phyloP scores from a whole-genome alignment of 2,329 filamentous ascomycete genomes.

The Sclerotiophoma versabilis region DNA sequence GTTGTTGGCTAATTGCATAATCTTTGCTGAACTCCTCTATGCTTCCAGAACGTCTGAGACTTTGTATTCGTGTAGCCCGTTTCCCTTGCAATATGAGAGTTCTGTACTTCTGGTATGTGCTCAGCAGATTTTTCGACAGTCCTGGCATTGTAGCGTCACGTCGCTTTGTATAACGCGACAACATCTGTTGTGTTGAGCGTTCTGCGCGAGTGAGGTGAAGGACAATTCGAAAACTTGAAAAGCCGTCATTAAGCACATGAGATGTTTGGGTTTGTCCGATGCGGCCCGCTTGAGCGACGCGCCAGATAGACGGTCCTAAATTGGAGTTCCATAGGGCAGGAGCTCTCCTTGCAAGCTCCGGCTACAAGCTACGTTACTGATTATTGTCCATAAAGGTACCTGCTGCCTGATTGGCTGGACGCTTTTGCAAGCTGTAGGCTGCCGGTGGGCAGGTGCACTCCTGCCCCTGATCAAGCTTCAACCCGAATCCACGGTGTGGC shows the following conservation, averaged over 20 bases:
- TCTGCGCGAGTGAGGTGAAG: not conserved
- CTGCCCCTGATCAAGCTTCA: not conserved
- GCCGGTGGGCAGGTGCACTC: not conserved
- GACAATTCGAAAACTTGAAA: not conserved
- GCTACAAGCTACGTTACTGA: not conserved
- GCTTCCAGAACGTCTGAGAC: not conserved
- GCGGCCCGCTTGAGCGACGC: too few species aligned
- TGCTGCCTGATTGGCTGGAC: not conserved
- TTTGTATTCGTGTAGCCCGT: not conserved
- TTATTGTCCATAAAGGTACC: not conserved
- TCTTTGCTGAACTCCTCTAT: not conserved
- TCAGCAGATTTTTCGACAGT: conserved; percentile 4
- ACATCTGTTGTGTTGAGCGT: not conserved
- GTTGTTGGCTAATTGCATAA: not conserved
- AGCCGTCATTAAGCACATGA: not conserved
- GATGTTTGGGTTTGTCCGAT: not conserved
- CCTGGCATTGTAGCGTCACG: not conserved
- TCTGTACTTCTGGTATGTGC: conserved; percentile 13
- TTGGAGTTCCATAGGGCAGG: not conserved
- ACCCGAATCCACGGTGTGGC: not conserved
- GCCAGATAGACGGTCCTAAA: not conserved
- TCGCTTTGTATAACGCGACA: not conserved
- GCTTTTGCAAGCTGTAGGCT: not conserved
- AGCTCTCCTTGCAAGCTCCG: not conserved
- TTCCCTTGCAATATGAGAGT: too few species aligned